Evolutionary conservation across 257 asterid species (phyloP).

Genomic region (Cruciata laevipes): DNA sequence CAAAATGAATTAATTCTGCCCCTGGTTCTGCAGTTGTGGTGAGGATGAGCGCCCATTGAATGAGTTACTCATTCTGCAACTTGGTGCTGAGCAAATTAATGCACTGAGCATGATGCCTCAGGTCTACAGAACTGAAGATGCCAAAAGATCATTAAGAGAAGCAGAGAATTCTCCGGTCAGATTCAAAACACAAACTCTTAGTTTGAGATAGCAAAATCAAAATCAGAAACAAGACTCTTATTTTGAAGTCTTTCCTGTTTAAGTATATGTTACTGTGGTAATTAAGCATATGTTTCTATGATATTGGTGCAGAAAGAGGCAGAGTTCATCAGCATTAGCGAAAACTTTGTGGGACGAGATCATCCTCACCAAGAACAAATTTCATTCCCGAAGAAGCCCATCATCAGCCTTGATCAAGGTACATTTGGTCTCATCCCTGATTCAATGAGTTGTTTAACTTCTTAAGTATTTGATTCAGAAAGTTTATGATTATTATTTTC

Average conservation of each 20-base stretch:
- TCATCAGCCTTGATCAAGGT: constrained; percentile 40
- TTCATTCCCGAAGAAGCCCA: constrained; percentile 31
- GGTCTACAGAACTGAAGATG: constrained; percentile 28
- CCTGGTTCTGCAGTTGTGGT: constrained; percentile 55
- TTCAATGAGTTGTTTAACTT: too few relatives aligned
- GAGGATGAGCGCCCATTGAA: constrained; percentile 88
- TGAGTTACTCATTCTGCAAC: constrained; percentile 66
- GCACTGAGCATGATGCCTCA: constrained; percentile 22
- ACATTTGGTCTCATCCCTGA: constrained; percentile 2
- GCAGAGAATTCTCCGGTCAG: constrained; percentile 33
- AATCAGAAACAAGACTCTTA: background rate
- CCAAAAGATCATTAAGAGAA: constrained; percentile 28
- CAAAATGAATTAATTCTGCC: constrained; percentile 1
- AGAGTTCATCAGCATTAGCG: constrained; percentile 22
- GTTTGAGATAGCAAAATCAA: background rate
- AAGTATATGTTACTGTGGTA: background rate
- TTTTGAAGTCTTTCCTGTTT: background rate
- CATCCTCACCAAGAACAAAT: constrained; percentile 34
- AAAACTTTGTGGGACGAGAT: constrained; percentile 31
- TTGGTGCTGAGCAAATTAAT: constrained; percentile 26
- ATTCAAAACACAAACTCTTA: background rate
- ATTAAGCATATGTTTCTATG: background rate
- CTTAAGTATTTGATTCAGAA: too few relatives aligned
- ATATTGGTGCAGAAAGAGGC: constrained; percentile 32
- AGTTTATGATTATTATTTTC: too few relatives aligned